These are phyloP conservation scores for Aspergillus pseudotamarii DNA, from an alignment of 2,329 filamentous ascomycete species.

Conservation along the genomic window DNA sequence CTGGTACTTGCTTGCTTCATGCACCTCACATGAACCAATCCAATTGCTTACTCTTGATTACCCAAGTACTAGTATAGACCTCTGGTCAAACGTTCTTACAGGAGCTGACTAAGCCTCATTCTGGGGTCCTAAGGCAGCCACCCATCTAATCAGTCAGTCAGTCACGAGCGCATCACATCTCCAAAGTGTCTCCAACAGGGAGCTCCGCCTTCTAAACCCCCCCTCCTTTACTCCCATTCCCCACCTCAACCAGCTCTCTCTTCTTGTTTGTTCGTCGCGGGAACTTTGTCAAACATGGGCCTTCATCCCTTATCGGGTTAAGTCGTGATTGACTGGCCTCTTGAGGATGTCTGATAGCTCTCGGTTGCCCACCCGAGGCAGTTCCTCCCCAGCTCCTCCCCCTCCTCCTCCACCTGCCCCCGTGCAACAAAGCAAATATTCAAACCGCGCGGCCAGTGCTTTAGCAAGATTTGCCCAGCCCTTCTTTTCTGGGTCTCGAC, in stretches of 20 bases:
- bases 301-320: conserved; percentile 24
- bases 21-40: not conserved
- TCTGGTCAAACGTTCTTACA: not conserved
- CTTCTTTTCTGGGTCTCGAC: conserved; percentile 57
- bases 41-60: not conserved
- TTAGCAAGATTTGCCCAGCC: conserved; percentile 58
- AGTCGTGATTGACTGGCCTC: conserved; percentile 19
- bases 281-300: conserved; percentile 18
- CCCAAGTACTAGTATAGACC: not conserved
- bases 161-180: not conserved
- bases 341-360: conserved; percentile 34
- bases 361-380: conserved; percentile 28
- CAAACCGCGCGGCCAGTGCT: conserved; percentile 49
- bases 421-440: conserved; percentile 41
- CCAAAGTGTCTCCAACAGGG: not conserved
- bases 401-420: conserved; percentile 41
- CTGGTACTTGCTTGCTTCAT: conserved; percentile 1
- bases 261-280: conserved; percentile 9
- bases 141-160: not conserved
- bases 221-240: not conserved
- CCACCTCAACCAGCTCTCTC: not conserved
- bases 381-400: conserved; percentile 34
- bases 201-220: conserved; percentile 3
- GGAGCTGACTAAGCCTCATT: conserved; percentile 3
- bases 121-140: not conserved